phyloP scores from a whole-genome alignment of 225 moss, liverwort and hornwort species.

The Marchantia polymorpha region DNA sequence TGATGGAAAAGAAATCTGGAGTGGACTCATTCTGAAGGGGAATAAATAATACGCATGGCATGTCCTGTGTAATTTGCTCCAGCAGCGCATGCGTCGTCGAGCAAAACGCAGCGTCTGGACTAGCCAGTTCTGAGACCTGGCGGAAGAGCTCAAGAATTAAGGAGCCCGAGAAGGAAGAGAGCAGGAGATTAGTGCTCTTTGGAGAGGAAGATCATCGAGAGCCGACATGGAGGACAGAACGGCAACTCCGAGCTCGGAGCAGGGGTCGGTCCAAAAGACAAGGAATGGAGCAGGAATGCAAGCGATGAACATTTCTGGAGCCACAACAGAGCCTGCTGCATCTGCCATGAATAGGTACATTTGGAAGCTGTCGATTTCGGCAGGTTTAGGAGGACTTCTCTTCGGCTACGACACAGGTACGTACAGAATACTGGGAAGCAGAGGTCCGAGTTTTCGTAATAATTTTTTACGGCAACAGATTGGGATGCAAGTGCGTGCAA shows the following conservation, averaged over 20 bases:
- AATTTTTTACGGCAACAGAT: too few relatives aligned
- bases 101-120: neutral
- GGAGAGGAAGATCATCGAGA: neutral
- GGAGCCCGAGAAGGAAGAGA: neutral
- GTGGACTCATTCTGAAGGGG: too few relatives aligned
- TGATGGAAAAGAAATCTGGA: too few relatives aligned
- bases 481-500: neutral
- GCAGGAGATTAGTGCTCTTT: neutral
- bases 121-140: neutral
- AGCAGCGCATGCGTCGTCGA: neutral
- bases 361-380: slow-evolving; percentile 53
- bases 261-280: too few relatives aligned
- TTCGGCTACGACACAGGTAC: slow-evolving; percentile 96
- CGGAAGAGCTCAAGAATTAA: neutral
- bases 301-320: neutral
- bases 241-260: neutral
- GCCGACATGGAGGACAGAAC: neutral
- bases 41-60: neutral
- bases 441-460: neutral
- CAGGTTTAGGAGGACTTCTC: slow-evolving; percentile 84
- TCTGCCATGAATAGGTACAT: slow-evolving; percentile 11
- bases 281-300: too few relatives aligned
- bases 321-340: neutral
- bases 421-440: neutral
- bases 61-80: neutral